These are phyloP conservation scores for Domatiomyces catenatus DNA, from an alignment of 2,329 filamentous ascomycete genomes.

Conservation along the genomic window DNA sequence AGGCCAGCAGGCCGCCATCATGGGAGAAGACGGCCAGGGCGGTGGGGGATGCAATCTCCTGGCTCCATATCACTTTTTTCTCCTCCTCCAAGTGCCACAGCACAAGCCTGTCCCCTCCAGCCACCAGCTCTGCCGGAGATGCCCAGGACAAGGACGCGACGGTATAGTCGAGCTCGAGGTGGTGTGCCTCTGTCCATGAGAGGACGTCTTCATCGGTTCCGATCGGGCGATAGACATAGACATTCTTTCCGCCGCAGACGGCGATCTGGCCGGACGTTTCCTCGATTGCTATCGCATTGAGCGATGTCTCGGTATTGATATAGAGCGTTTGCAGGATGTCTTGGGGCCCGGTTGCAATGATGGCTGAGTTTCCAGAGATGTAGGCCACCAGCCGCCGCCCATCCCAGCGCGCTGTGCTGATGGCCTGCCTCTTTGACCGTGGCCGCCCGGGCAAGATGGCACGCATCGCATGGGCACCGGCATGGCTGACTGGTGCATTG, in stretches of 20 bases:
- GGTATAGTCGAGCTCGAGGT: slow-evolving; percentile 33
- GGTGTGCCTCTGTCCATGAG: slow-evolving; percentile 23
- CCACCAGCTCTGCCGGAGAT: slow-evolving; percentile 64
- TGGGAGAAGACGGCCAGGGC: slow-evolving; percentile 68
- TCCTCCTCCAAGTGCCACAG: slow-evolving; percentile 42
- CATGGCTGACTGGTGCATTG: background rate
- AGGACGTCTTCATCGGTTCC: slow-evolving; percentile 53
- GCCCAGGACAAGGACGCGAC: slow-evolving; percentile 70
- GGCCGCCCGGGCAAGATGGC: slow-evolving; percentile 66
- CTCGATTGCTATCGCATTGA: slow-evolving; percentile 69
- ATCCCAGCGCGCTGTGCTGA: slow-evolving; percentile 60
- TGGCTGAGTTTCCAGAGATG: slow-evolving; percentile 73
- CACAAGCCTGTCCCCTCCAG: slow-evolving; percentile 54
- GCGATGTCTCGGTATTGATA: slow-evolving; percentile 52
- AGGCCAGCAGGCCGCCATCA: slow-evolving; percentile 75
- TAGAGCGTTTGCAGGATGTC: slow-evolving; percentile 80
- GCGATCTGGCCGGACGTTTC: slow-evolving; percentile 74
- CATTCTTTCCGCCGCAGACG: slow-evolving; percentile 47
- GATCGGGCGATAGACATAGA: slow-evolving; percentile 67
- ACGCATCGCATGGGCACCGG: slow-evolving; percentile 39
- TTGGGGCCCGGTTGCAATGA: slow-evolving; percentile 61
- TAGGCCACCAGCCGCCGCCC: slow-evolving; percentile 65
- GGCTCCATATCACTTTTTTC: slow-evolving; percentile 52
- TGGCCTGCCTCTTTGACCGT: slow-evolving; percentile 60
- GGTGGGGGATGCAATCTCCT: slow-evolving; percentile 54